Percentiles rank a stretch among this genome's conserved stretches.
Evolutionary conservation across 1,284 basidiomycete species (phyloP).

Genomic region (Tilletia setariae): DNA sequence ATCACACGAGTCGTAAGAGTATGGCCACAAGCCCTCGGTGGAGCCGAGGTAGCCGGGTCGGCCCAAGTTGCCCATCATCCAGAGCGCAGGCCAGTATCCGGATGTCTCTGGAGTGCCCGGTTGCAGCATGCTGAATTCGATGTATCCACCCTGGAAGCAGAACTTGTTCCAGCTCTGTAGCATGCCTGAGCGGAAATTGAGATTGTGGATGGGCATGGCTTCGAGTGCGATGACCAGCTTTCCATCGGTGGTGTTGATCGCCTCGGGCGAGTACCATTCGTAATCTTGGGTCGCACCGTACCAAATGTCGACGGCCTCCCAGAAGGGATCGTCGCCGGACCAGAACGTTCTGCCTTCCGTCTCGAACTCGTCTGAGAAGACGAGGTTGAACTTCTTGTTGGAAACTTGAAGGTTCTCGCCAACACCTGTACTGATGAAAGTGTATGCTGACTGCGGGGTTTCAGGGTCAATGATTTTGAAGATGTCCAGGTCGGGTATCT

Average conservation of each 20-base stretch:
- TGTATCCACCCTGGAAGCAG: constrained; percentile 32
- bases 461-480: constrained; percentile 34
- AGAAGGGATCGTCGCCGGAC: constrained; percentile 48
- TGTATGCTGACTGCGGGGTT: constrained; percentile 30
- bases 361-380: constrained; percentile 48
- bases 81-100: constrained; percentile 29
- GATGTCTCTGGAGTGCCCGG: constrained; percentile 23
- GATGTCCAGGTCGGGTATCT: constrained; percentile 22
- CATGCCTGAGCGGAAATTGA: constrained; percentile 51
- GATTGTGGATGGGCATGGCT: constrained; percentile 34
- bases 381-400: constrained; percentile 34
- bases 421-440: constrained; percentile 18
- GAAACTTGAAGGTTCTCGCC: constrained; percentile 3
- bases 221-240: constrained; percentile 36
- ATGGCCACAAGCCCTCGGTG: constrained; percentile 29
- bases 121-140: constrained; percentile 25
- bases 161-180: constrained; percentile 50
- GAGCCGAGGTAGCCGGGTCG: constrained; percentile 23
- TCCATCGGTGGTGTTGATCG: constrained; percentile 41
- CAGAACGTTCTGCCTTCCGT: constrained; percentile 43
- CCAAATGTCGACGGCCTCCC: constrained; percentile 44
- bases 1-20: constrained; percentile 25
- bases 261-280: constrained; percentile 40
- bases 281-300: constrained; percentile 36
- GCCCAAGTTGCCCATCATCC: constrained; percentile 28